A percentile compares a stretch with the other conserved stretches of the same genome.
These are phyloP conservation scores for Diaporthe citri DNA, from an alignment of 2,329 filamentous ascomycete species.

Conservation along the genomic window DNA sequence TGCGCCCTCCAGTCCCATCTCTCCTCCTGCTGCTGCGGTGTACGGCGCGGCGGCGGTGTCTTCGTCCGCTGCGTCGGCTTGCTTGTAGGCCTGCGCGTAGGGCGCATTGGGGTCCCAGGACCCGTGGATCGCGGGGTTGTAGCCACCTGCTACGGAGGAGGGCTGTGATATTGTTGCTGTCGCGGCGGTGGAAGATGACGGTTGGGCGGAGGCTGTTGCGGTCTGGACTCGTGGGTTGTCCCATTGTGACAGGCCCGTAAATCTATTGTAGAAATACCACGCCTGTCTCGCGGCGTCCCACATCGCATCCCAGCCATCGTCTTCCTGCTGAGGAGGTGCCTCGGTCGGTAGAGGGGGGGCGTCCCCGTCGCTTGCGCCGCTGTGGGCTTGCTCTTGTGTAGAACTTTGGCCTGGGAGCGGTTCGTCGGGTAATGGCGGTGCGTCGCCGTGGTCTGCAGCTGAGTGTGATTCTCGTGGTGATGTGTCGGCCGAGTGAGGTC, in stretches of 20 bases:
- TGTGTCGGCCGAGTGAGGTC: neutral
- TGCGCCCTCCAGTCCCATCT: conserved; percentile 56
- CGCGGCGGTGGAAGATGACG: conserved; percentile 41
- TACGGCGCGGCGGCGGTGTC: conserved; percentile 47
- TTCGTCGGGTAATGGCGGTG: conserved; percentile 38
- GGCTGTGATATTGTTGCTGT: conserved; percentile 47
- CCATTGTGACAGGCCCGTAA: conserved; percentile 82
- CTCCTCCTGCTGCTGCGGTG: conserved; percentile 44
- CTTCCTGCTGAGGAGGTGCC: conserved; percentile 61
- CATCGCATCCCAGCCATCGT: conserved; percentile 83
- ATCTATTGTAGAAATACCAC: conserved; percentile 89
- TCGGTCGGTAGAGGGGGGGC: conserved; percentile 59
- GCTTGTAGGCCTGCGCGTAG: conserved; percentile 77
- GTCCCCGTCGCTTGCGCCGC: neutral
- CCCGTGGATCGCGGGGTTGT: conserved; percentile 96
- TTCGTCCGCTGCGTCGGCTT: conserved; percentile 51
- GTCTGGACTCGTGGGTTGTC: conserved; percentile 83
- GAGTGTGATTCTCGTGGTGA: neutral
- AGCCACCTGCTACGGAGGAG: conserved; percentile 74
- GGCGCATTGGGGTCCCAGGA: conserved; percentile 97
- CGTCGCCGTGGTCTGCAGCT: neutral
- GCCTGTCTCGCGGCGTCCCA: conserved; percentile 78
- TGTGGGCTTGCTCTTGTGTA: neutral
- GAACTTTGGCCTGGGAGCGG: conserved; percentile 7
- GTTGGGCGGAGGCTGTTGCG: conserved; percentile 49